Percentiles rank a stretch among this genome's conserved stretches.
Conservation (phyloP, 768 basidiomycete species). For the Rhodosporidiobolus odoratus region DNA sequence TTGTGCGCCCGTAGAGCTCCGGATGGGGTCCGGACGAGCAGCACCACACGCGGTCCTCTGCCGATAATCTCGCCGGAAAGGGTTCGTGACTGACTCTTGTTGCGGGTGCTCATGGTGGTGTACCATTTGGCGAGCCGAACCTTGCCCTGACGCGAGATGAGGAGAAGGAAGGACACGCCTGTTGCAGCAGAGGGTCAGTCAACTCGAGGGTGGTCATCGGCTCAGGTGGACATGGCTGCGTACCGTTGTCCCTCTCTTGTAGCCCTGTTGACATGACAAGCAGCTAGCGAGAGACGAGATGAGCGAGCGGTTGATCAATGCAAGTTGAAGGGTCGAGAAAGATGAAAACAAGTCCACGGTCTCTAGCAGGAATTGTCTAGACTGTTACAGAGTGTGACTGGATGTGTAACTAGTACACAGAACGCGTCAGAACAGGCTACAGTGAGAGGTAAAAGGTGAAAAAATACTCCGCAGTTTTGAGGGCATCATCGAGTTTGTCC, state of each 20-base stretch:
- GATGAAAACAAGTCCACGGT: background rate
- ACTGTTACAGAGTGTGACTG: too few relatives aligned
- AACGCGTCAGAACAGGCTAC: too few relatives aligned
- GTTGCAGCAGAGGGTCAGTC: constrained; percentile 54
- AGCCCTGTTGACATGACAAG: constrained; percentile 25
- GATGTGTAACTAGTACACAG: too few relatives aligned
- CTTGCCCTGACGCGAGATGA: constrained; percentile 93
- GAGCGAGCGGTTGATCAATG: background rate
- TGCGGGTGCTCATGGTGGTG: constrained; percentile 68
- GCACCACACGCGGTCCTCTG: background rate
- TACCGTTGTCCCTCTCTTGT: constrained; percentile 38
- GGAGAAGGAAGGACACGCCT: constrained; percentile 75
- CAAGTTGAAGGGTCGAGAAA: background rate
- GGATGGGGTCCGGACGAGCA: too few relatives aligned
- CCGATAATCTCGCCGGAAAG: background rate
- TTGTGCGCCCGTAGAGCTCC: too few relatives aligned
- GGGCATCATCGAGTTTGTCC: too few relatives aligned
- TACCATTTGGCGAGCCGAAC: constrained; percentile 96
- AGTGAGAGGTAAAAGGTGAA: too few relatives aligned
- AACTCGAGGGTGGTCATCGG: background rate
- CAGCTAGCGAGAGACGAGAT: background rate
- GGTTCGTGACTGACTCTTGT: constrained; percentile 29
- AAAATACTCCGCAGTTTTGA: too few relatives aligned
- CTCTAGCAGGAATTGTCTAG: too few relatives aligned
- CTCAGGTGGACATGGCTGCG: background rate